Evolutionary conservation across 805 yeast genomes (phyloP).

Genomic region (Saccharomyces cerevisiae): DNA sequence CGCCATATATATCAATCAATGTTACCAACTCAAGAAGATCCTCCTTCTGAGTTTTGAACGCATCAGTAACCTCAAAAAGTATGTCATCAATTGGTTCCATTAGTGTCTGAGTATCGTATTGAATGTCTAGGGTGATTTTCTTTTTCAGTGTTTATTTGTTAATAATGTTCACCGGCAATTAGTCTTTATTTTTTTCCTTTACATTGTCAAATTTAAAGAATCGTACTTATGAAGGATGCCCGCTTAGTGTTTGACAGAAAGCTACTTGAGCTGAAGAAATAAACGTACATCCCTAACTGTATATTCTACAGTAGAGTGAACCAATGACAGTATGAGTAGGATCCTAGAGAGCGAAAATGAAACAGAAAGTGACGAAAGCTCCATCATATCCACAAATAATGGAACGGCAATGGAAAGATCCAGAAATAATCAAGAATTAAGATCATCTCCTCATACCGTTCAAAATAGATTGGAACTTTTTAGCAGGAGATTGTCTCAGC

Average conservation of each 20-base stretch:
- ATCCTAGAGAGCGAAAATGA: constrained; percentile 28
- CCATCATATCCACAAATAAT: neutral
- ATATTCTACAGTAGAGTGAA: neutral
- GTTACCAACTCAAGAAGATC: constrained; percentile 27
- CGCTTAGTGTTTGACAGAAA: neutral
- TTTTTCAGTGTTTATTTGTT: neutral
- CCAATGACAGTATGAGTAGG: constrained; percentile 18
- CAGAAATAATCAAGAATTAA: neutral
- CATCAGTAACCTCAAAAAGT: constrained; percentile 11
- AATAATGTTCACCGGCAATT: neutral
- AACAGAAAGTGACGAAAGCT: constrained; percentile 4
- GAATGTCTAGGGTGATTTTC: neutral
- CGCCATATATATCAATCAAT: constrained; percentile 21
- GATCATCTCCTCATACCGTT: constrained; percentile 3
- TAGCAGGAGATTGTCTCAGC: constrained; percentile 19
- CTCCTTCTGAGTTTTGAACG: constrained; percentile 19
- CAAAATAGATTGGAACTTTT: constrained; percentile 22
- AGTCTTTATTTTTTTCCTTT: neutral
- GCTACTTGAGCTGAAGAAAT: neutral
- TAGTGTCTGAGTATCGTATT: neutral
- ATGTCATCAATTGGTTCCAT: constrained; percentile 1
- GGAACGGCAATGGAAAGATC: constrained; percentile 3
- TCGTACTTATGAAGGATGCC: neutral
- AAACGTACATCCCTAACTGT: neutral
- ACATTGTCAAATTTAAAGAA: neutral